Evolutionary conservation across 2,329 filamentous ascomycete genomes (phyloP).

Genomic region (Fusarium sp.): DNA sequence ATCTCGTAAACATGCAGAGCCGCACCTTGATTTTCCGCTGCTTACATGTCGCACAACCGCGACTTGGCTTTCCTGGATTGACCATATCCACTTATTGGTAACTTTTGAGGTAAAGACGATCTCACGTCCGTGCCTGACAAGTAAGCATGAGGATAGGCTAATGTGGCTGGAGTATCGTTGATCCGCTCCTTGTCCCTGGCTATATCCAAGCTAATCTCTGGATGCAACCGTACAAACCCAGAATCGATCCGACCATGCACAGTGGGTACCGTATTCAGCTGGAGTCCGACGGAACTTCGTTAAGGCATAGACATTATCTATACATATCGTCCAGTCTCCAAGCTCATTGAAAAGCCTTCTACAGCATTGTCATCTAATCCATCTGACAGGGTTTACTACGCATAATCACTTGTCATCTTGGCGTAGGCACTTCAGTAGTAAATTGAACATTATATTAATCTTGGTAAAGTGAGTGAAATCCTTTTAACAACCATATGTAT

Average conservation of each 20-base stretch:
- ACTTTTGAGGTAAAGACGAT: neutral
- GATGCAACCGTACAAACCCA: neutral
- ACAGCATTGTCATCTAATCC: neutral
- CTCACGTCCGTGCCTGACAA: neutral
- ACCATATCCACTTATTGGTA: slow-evolving; percentile 6
- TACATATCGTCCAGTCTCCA: neutral
- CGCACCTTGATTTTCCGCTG: slow-evolving; percentile 37
- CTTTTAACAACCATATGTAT: neutral
- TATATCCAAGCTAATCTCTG: neutral
- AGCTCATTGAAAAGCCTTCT: neutral
- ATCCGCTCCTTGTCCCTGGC: neutral
- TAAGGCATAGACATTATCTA: neutral
- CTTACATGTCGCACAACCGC: slow-evolving; percentile 36
- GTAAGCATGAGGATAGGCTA: neutral
- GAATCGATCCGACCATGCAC: neutral
- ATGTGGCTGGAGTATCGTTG: neutral
- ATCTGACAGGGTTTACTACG: neutral
- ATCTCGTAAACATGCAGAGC: rapidly evolving
- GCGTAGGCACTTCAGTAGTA: neutral
- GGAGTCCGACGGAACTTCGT: neutral
- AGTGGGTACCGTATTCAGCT: neutral
- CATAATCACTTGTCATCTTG: neutral
- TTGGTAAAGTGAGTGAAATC: neutral
- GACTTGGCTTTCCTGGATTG: slow-evolving; percentile 37
- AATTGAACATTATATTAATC: neutral